Evolutionary conservation across 495 filamentous ascomycete genomes (phyloP).

Genomic region (Darksidea phi): DNA sequence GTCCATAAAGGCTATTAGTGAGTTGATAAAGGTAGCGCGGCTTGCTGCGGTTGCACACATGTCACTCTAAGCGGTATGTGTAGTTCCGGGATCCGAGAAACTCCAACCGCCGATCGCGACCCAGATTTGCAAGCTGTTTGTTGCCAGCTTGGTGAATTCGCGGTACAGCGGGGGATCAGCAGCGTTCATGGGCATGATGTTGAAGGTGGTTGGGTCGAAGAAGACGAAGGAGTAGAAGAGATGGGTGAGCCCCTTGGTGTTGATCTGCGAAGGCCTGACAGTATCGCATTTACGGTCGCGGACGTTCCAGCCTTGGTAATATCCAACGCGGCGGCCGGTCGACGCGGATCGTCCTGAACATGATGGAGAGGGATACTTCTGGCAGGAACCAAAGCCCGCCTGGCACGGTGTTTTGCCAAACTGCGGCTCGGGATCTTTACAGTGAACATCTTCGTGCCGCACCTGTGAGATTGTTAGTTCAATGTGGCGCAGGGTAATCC

Average conservation of each 20-base stretch:
- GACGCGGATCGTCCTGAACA: neutral
- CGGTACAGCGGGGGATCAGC: slow-evolving; percentile 33
- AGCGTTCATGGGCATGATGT: slow-evolving; percentile 34
- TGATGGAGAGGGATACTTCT: neutral
- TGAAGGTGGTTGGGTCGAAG: slow-evolving; percentile 44
- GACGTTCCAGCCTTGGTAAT: slow-evolving; percentile 32
- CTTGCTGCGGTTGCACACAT: slow-evolving; percentile 21
- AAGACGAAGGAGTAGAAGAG: slow-evolving; percentile 50
- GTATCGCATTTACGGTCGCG: slow-evolving; percentile 37
- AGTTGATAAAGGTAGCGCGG: slow-evolving; percentile 49
- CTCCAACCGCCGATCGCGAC: too few species aligned
- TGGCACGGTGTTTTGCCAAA: slow-evolving; percentile 5
- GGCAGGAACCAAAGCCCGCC: slow-evolving; percentile 11
- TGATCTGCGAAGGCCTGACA: slow-evolving; percentile 38
- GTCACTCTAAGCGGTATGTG: too few species aligned
- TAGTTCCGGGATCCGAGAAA: too few species aligned
- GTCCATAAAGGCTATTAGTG: slow-evolving; percentile 46
- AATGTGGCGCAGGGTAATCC: neutral
- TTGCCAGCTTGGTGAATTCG: slow-evolving; percentile 42
- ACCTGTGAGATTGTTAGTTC: neutral
- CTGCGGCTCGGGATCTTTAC: neutral
- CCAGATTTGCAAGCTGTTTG: slow-evolving; percentile 16
- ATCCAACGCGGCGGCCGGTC: slow-evolving; percentile 20
- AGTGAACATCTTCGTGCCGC: neutral
- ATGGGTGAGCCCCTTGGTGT: slow-evolving; percentile 45